Evolutionary conservation across 495 filamentous ascomycete genomes (phyloP).

Genomic region (Aspergillus biplanus): DNA sequence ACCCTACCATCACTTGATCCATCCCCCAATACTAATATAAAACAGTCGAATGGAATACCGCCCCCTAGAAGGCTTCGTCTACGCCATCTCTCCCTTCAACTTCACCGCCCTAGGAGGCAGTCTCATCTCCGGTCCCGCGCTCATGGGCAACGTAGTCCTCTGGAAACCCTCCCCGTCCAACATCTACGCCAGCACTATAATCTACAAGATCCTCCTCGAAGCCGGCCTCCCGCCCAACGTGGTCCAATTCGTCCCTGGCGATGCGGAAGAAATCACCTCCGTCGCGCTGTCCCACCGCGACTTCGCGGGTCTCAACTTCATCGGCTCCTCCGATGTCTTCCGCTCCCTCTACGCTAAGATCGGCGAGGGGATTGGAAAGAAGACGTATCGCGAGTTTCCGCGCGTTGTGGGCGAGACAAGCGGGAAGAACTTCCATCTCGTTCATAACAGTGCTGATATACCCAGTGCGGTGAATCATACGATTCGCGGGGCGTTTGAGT

Average conservation of each 20-base stretch:
- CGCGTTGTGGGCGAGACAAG: constrained; percentile 85
- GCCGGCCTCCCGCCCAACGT: constrained; percentile 79
- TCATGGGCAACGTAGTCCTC: constrained; percentile 85
- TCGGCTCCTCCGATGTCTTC: constrained; percentile 82
- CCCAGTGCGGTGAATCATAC: constrained; percentile 79
- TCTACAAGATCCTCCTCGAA: constrained; percentile 87
- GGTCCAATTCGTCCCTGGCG: constrained; percentile 81
- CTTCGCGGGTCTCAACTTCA: constrained; percentile 80
- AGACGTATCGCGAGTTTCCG: constrained; percentile 73
- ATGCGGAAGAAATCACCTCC: constrained; percentile 73
- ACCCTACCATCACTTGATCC: not conserved
- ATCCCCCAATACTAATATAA: not conserved
- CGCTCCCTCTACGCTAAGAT: constrained; percentile 73
- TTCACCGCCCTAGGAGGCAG: constrained; percentile 87
- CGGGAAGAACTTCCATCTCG: constrained; percentile 90
- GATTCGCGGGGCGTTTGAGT: constrained; percentile 86
- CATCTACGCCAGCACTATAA: constrained; percentile 71
- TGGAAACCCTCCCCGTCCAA: constrained; percentile 87
- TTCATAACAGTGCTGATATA: constrained; percentile 75
- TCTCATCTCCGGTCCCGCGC: constrained; percentile 69
- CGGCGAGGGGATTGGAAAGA: constrained; percentile 67
- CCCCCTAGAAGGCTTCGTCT: constrained; percentile 85
- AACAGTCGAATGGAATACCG: constrained; percentile 72
- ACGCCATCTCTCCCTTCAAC: constrained; percentile 86
- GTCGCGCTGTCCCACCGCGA: constrained; percentile 68